These are phyloP conservation scores for Cytospora piceicola DNA, from an alignment of 2,329 filamentous ascomycete genomes.

Conservation along the genomic window DNA sequence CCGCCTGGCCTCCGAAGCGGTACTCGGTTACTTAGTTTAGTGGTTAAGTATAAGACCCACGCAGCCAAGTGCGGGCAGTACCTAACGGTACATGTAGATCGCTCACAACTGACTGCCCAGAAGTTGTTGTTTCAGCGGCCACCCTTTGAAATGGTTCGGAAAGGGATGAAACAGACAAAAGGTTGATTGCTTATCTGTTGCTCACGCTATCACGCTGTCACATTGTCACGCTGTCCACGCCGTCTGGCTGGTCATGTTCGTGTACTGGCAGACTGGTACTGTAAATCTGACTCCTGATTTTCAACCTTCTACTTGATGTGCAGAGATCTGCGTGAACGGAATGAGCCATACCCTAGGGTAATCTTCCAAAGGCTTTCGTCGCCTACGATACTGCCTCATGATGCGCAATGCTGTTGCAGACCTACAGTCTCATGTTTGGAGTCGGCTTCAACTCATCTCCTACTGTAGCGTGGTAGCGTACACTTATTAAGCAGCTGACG, in stretches of 20 bases:
- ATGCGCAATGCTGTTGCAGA: neutral
- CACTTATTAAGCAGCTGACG: no score
- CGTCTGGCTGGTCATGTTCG: neutral
- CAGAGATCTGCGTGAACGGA: neutral
- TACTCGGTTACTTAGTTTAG: no score
- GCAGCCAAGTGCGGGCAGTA: neutral
- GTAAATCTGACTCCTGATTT: neutral
- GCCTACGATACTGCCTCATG: neutral
- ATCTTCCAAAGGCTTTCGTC: neutral
- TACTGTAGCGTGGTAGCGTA: no score
- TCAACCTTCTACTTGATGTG: neutral
- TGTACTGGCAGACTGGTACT: no score
- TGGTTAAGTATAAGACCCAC: no score
- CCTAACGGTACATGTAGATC: no score
- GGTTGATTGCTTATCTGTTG: neutral
- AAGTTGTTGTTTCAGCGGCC: neutral
- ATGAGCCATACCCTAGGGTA: neutral
- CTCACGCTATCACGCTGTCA: no score
- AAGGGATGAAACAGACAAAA: constrained; percentile 27
- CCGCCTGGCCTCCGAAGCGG: no score
- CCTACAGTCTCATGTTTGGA: neutral
- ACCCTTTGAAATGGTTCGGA: neutral
- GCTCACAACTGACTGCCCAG: no score
- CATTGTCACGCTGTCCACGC: no score
- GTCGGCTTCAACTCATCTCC: neutral